Evolutionary conservation across 192 early-diverging fungal genomes (phyloP), one percentile per base, ranked within the genome.

Genomic region (Chytriomyces hyalinus): DNA sequence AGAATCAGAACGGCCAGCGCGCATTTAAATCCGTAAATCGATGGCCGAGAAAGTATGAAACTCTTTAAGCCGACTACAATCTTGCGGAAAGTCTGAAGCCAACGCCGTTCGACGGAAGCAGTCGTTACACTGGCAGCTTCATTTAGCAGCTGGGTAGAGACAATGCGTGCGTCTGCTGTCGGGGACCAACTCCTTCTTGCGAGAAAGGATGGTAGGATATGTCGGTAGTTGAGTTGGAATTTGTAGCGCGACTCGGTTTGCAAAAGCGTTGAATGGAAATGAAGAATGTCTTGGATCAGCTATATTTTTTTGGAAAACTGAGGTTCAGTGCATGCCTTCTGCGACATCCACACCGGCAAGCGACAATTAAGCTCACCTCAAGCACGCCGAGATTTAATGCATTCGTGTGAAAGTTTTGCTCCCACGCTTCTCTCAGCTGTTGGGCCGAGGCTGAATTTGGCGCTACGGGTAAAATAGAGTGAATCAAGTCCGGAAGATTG

Each of bases 11-110:
- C 11, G 2, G 65, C 65, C 44, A 67, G 17, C 11, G 11, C 65
- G 46, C 65, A 67, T 67, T 67, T 67, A 22, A 67, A 67, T 8
- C 65, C 65, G 22, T 67, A 67, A 17, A 67, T 67, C 17, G 65
- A 67, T 8, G 20, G 24, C 17, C 7, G 17, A 13, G 65, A 45
- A 9, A 67, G 46, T 0, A 67, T 26, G 22, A 48, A 17, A 28
- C 26, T 65, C 28, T 65, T 65, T 26, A 65, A 57, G 3, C 20
- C 53, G 2, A 57, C 13, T 20, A 57, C 3, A 13, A 13, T 20
- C 20, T 3, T 13, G 15, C 53, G 13, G 15, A 13, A 57, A 20
- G 20, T 57, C 20, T 20, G 13, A n/a, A n/a, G 53, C 53, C 53
- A 13, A 3, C 53, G 13, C 53, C 20, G 13, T 57, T 57, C 15